These are phyloP conservation scores for Phalaenopsis aphrodite DNA, from an alignment of 106 monocot species.

Conservation along the genomic window DNA sequence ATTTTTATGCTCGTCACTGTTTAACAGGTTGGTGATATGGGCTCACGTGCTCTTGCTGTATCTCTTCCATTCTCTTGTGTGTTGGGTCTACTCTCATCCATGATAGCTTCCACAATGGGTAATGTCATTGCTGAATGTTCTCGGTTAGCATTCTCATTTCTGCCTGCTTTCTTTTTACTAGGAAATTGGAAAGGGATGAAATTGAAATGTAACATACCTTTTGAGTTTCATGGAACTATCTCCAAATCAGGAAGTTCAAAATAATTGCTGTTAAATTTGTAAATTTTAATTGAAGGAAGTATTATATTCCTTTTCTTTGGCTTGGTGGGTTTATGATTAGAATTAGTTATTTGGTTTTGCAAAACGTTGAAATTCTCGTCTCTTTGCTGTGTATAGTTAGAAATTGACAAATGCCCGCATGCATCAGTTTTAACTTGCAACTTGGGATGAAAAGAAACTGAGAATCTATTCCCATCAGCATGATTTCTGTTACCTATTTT, in stretches of 20 bases:
- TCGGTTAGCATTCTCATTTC: neutral
- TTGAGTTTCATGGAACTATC: neutral
- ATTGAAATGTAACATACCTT: neutral
- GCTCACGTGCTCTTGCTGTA: slow-evolving; percentile 79
- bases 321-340: neutral
- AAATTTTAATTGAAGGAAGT: neutral
- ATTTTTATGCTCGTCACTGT: neutral
- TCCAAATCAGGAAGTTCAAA: neutral
- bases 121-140: slow-evolving; percentile 11
- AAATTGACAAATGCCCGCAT: neutral
- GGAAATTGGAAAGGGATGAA: neutral
- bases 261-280: neutral
- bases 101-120: slow-evolving; percentile 97
- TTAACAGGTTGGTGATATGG: slow-evolving; percentile 61
- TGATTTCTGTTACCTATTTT: neutral
- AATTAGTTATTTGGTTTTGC: neutral
- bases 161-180: neutral
- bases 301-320: neutral
- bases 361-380: neutral
- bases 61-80: slow-evolving; percentile 98
- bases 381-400: slow-evolving; percentile 1
- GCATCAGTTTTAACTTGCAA: neutral
- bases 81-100: slow-evolving; percentile 90
- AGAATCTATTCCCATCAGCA: neutral
- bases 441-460: neutral